Conservation (phyloP, 176 grass and related monocot species). For the Neostapfia colusana region DNA sequence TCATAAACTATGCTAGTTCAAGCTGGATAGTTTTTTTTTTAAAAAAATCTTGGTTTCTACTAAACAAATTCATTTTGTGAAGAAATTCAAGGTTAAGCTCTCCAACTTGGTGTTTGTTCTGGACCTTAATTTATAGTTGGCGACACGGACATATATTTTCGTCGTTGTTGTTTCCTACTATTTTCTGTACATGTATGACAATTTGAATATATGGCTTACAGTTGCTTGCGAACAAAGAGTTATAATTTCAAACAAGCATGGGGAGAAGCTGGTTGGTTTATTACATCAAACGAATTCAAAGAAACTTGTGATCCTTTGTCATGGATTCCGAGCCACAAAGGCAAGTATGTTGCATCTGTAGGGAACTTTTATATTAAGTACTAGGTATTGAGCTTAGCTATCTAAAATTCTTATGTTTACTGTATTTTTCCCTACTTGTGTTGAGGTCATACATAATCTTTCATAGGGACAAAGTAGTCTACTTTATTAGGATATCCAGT, state of each 20-base stretch:
- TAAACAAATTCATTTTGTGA: background rate
- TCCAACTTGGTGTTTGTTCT: background rate
- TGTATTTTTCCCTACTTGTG: background rate
- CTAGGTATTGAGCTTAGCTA: background rate
- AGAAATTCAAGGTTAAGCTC: background rate
- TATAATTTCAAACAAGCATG: constrained; percentile 60
- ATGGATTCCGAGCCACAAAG: constrained; percentile 90
- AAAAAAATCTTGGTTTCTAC: background rate
- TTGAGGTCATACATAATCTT: background rate
- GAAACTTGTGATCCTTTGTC: constrained; percentile 80
- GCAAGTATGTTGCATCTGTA: constrained; percentile 32
- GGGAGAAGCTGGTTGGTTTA: constrained; percentile 73
- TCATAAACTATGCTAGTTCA: background rate
- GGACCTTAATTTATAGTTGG: constrained; percentile 7
- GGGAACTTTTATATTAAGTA: background rate
- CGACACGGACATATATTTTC: background rate
- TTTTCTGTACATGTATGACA: constrained; percentile 11
- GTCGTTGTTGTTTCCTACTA: background rate
- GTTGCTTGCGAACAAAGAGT: constrained; percentile 42
- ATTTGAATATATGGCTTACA: constrained; percentile 31
- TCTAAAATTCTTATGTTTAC: background rate
- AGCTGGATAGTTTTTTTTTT: background rate
- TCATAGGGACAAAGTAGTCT: background rate
- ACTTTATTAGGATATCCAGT: too few species aligned
- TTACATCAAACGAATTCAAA: constrained; percentile 67